Evolutionary conservation across 805 yeast genomes (phyloP).

Genomic region (Candida khao-thaluensis): DNA sequence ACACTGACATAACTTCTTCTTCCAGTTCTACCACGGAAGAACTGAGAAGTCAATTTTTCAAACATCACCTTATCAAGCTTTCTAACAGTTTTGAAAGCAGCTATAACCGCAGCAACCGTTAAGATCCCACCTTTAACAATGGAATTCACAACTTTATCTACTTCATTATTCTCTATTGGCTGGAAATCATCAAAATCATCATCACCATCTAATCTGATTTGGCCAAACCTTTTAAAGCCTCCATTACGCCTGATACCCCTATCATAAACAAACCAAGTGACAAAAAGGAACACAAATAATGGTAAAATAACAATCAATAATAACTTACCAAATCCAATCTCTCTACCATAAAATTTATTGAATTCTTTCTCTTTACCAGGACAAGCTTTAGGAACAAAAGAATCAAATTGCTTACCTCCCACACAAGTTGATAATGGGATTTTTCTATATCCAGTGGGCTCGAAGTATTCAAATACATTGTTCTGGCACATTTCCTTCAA

Average conservation of each 20-base stretch:
- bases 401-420: slow-evolving; percentile 75
- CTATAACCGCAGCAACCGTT: slow-evolving; percentile 40
- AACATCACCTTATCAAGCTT: slow-evolving; percentile 34
- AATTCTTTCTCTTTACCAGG: slow-evolving; percentile 82
- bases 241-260: slow-evolving; percentile 79
- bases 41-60: slow-evolving; percentile 27
- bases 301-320: slow-evolving; percentile 59
- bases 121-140: slow-evolving; percentile 59
- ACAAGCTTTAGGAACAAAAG: slow-evolving; percentile 66
- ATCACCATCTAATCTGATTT: slow-evolving; percentile 78
- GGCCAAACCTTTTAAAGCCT: slow-evolving; percentile 76
- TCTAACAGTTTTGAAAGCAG: slow-evolving; percentile 31
- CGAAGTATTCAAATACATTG: slow-evolving; percentile 66
- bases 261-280: slow-evolving; percentile 70
- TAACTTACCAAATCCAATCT: slow-evolving; percentile 55
- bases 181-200: slow-evolving; percentile 49
- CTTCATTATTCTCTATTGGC: slow-evolving; percentile 61
- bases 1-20: slow-evolving; percentile 41
- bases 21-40: slow-evolving; percentile 40
- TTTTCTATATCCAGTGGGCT: slow-evolving; percentile 90
- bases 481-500: slow-evolving; percentile 56
- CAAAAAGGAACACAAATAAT: slow-evolving; percentile 49
- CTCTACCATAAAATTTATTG: slow-evolving; percentile 48
- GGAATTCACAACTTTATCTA: slow-evolving; percentile 58
- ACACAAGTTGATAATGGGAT: slow-evolving; percentile 82